phyloP scores from a whole-genome alignment of 1,139 yeast species.

The Hemisphaericaspora subhashii region DNA sequence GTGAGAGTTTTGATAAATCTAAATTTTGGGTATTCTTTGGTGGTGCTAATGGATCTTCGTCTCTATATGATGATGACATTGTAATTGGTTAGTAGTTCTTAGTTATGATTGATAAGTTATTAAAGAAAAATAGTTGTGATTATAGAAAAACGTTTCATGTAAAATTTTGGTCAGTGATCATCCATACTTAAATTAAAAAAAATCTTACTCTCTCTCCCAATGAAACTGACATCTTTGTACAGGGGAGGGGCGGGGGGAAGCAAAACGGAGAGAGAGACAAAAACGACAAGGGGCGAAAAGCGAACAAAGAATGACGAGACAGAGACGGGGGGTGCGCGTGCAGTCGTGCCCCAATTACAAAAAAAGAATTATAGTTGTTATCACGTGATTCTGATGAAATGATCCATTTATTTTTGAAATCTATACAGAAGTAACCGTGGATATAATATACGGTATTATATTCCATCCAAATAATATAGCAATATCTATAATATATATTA shows the following conservation, averaged over 20 bases:
- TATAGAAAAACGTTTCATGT: neutral
- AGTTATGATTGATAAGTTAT: no score
- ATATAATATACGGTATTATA: constrained; percentile 9
- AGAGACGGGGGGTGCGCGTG: neutral
- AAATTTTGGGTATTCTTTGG: constrained; percentile 47
- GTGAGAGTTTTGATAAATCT: constrained; percentile 58
- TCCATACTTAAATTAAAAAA: no score
- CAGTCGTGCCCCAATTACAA: neutral
- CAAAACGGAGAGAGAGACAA: neutral
- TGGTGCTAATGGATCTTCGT: constrained; percentile 50
- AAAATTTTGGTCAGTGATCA: constrained; percentile 1
- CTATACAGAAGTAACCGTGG: neutral
- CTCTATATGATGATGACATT: constrained; percentile 23
- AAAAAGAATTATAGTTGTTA: neutral
- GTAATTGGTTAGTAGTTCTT: constrained; percentile 19
- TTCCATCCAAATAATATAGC: constrained; percentile 23
- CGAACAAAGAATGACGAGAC: neutral
- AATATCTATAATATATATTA: constrained; percentile 33
- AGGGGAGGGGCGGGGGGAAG: neutral
- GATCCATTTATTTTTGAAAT: neutral
- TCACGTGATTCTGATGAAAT: constrained; percentile 2
- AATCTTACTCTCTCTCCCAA: no score
- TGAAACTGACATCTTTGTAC: no score
- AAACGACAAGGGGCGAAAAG: neutral
- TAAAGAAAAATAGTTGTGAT: neutral